Evolutionary conservation across 805 yeast species (phyloP).

Genomic region (Blastobotrys peoriensis): DNA sequence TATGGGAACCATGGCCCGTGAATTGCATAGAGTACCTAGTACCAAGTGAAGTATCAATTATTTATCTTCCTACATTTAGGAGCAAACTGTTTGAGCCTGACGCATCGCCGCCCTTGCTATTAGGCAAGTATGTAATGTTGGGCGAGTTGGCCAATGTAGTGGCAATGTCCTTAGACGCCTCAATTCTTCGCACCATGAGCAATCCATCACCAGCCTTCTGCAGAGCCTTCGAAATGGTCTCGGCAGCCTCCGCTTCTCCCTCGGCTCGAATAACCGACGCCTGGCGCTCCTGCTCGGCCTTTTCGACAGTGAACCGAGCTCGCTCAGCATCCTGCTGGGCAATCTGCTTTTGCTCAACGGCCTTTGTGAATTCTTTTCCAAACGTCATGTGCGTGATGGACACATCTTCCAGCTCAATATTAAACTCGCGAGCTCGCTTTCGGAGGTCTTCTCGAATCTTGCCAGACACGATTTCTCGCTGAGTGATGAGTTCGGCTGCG

Average conservation of each 20-base stretch:
- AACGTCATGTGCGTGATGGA: constrained; percentile 97
- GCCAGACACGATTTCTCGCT: constrained; percentile 89
- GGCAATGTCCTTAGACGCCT: constrained; percentile 95
- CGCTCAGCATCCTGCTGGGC: constrained; percentile 99
- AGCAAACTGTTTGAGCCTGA: constrained; percentile 27
- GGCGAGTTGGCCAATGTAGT: constrained; percentile 73
- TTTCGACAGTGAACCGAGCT: constrained; percentile 86
- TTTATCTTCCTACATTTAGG: constrained; percentile 31
- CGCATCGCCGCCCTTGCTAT: constrained; percentile 32
- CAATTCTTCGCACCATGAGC: constrained; percentile 87
- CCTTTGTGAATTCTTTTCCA: constrained; percentile 94
- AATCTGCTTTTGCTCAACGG: constrained; percentile 97
- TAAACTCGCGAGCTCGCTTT: constrained; percentile 78
- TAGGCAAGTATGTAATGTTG: constrained; percentile 85
- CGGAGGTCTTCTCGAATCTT: constrained; percentile 82
- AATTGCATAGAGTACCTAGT: no score
- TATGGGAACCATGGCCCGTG: no score
- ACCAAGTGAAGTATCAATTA: no score
- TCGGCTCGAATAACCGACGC: constrained; percentile 95
- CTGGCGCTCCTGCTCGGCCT: constrained; percentile 95
- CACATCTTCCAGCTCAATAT: constrained; percentile 90
- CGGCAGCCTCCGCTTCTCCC: constrained; percentile 99
- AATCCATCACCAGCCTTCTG: constrained; percentile 95
- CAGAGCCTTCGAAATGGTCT: constrained; percentile 85
- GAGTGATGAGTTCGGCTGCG: constrained; percentile 94